phyloP scores from a whole-genome alignment of 2,329 filamentous ascomycete genomes.

The Beauveria asiatica region DNA sequence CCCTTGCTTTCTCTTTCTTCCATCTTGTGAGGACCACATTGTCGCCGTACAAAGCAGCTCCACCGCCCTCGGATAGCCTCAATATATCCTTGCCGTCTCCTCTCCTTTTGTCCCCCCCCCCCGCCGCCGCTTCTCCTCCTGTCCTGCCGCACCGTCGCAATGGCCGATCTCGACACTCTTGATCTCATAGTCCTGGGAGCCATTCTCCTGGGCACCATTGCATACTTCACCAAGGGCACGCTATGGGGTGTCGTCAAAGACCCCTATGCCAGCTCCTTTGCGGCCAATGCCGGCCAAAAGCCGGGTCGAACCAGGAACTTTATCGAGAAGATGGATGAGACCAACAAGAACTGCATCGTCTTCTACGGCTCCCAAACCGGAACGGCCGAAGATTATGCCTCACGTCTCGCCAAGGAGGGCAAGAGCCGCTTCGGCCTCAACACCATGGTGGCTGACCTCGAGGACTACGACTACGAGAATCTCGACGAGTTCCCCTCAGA shows the following conservation, averaged over 20 bases:
- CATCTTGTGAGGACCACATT: neutral
- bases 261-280: slow-evolving; percentile 71
- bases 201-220: slow-evolving; percentile 77
- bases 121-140: neutral
- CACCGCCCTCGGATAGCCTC: slow-evolving; percentile 2
- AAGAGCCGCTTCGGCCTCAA: slow-evolving; percentile 92
- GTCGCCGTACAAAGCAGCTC: neutral
- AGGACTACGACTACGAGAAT: slow-evolving; percentile 96
- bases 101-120: neutral
- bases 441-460: slow-evolving; percentile 95
- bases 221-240: slow-evolving; percentile 96
- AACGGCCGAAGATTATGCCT: slow-evolving; percentile 96
- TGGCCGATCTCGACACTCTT: slow-evolving; percentile 94
- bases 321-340: slow-evolving; percentile 91
- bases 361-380: slow-evolving; percentile 99
- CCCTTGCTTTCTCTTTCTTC: neutral
- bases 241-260: slow-evolving; percentile 86
- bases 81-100: neutral
- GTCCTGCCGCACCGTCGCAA: slow-evolving; percentile 33
- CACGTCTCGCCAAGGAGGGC: slow-evolving; percentile 91
- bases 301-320: slow-evolving; percentile 85
- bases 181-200: slow-evolving; percentile 85
- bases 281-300: slow-evolving; percentile 62
- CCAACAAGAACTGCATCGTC: slow-evolving; percentile 92
- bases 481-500: slow-evolving; percentile 81